These are phyloP conservation scores for Peniophora sp. DNA, from an alignment of 1,284 basidiomycete species.

Conservation along the genomic window DNA sequence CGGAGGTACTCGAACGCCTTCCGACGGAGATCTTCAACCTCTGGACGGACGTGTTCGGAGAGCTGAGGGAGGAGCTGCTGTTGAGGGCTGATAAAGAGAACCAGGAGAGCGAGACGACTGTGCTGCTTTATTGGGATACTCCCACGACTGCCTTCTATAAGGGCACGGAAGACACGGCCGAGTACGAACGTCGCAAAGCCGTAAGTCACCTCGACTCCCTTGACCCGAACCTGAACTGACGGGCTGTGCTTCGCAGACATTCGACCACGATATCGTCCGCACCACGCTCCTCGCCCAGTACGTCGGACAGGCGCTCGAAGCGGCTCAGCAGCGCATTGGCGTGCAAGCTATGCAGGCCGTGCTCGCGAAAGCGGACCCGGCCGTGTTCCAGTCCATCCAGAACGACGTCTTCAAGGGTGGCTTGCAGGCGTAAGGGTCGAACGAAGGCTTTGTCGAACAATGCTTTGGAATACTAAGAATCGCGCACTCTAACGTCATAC, in stretches of 20 bases:
- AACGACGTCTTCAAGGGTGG: slow-evolving; percentile 26
- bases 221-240: not conserved
- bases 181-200: slow-evolving; percentile 60
- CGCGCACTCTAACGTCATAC: not conserved
- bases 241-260: slow-evolving; percentile 36
- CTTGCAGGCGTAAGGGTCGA: not conserved
- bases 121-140: slow-evolving; percentile 62
- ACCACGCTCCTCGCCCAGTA: slow-evolving; percentile 51
- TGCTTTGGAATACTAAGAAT: not conserved
- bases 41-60: slow-evolving; percentile 86
- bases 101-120: slow-evolving; percentile 5
- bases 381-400: slow-evolving; percentile 62
- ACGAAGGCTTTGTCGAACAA: not conserved
- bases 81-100: not conserved
- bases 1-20: slow-evolving; percentile 63
- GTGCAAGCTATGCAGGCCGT: slow-evolving; percentile 44
- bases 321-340: slow-evolving; percentile 49
- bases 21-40: slow-evolving; percentile 77
- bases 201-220: slow-evolving; percentile 31
- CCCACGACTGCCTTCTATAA: slow-evolving; percentile 47
- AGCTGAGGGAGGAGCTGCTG: slow-evolving; percentile 66
- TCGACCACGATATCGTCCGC: slow-evolving; percentile 61
- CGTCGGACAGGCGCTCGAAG: slow-evolving; percentile 50
- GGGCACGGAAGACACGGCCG: slow-evolving; percentile 54
- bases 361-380: slow-evolving; percentile 57